A percentile compares a stretch with the other conserved stretches of the same genome.
These are phyloP conservation scores for Starmerella stigmatis DNA, from an alignment of 805 yeast genomes.

Conservation along the genomic window DNA sequence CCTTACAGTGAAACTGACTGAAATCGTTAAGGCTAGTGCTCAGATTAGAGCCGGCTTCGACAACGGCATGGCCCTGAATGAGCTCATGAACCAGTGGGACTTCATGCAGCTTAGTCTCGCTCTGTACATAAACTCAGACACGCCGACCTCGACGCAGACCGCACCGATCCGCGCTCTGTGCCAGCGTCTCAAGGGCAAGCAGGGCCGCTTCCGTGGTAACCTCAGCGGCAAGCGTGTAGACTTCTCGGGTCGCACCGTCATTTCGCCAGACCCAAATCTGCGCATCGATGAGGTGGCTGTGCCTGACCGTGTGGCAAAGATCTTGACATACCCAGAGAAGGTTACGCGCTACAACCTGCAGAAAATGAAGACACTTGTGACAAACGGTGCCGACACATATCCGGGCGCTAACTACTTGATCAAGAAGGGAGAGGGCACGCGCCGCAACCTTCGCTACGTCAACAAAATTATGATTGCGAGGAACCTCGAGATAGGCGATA, in stretches of 20 bases:
- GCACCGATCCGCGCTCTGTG: conserved; percentile 90
- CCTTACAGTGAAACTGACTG: conserved; percentile 87
- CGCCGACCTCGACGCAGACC: conserved; percentile 53
- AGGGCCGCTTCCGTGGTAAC: conserved; percentile 97
- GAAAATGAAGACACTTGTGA: conserved; percentile 61
- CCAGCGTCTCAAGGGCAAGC: conserved; percentile 95
- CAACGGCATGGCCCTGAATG: conserved; percentile 85
- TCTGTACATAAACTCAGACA: conserved; percentile 93
- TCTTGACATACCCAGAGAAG: conserved; percentile 89
- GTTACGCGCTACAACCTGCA: conserved; percentile 78
- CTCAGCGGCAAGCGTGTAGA: conserved; percentile 97
- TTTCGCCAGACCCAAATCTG: conserved; percentile 95
- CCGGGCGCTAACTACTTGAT: conserved; percentile 95
- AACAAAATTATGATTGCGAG: conserved; percentile 69
- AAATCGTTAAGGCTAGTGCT: conserved; percentile 93
- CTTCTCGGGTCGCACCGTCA: conserved; percentile 95
- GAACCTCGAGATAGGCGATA: conserved; percentile 72
- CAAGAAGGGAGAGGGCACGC: conserved; percentile 58
- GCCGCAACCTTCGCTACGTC: conserved; percentile 83
- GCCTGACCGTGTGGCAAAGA: conserved; percentile 92
- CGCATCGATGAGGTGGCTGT: conserved; percentile 96
- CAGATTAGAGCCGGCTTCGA: conserved; percentile 89
- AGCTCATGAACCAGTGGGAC: conserved; percentile 98
- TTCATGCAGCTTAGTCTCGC: conserved; percentile 91
- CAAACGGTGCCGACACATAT: conserved; percentile 77